phyloP scores from a whole-genome alignment of 495 filamentous ascomycete genomes.

The Chaetomium cochliodes region DNA sequence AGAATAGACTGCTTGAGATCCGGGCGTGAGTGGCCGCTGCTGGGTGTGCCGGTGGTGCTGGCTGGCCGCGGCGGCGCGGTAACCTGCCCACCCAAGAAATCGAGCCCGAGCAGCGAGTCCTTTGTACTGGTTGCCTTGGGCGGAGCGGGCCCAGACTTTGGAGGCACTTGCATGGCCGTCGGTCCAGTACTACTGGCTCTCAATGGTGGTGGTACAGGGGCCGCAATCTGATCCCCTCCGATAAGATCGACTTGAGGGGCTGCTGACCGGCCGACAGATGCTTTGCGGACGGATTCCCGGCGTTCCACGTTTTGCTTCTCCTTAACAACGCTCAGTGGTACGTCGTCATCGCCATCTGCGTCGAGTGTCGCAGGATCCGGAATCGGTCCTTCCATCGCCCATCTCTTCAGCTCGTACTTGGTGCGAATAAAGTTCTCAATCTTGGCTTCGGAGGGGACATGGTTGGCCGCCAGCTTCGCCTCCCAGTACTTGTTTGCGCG shows the following conservation, averaged over 20 bases:
- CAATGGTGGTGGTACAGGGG: slow-evolving; percentile 29
- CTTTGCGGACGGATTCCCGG: slow-evolving; percentile 47
- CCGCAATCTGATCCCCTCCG: slow-evolving; percentile 41
- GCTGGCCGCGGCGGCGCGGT: slow-evolving; percentile 67
- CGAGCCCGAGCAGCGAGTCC: slow-evolving; percentile 90
- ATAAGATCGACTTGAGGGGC: slow-evolving; percentile 52
- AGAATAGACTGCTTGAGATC: slow-evolving; percentile 97
- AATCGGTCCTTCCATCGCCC: slow-evolving; percentile 95
- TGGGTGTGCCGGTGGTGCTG: slow-evolving; percentile 64
- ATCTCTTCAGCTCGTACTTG: slow-evolving; percentile 96
- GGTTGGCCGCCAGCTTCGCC: slow-evolving; percentile 83
- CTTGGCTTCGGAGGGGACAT: slow-evolving; percentile 96
- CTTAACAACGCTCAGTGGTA: slow-evolving; percentile 59
- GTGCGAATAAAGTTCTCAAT: slow-evolving; percentile 99
- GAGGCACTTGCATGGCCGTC: slow-evolving; percentile 64
- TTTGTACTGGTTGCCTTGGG: slow-evolving; percentile 56
- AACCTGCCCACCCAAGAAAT: slow-evolving; percentile 78
- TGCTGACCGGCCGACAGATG: slow-evolving; percentile 38
- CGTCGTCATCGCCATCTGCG: slow-evolving; percentile 78
- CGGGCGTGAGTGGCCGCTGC: slow-evolving; percentile 70
- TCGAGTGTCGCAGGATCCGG: slow-evolving; percentile 88
- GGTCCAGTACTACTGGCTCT: slow-evolving; percentile 60
- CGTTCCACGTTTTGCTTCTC: slow-evolving; percentile 56
- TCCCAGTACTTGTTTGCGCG: slow-evolving; percentile 99
- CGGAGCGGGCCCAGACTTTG: slow-evolving; percentile 62